These are phyloP conservation scores for Neofusicoccum kwambonambiense DNA, from an alignment of 2,329 filamentous ascomycete genomes.

Conservation along the genomic window DNA sequence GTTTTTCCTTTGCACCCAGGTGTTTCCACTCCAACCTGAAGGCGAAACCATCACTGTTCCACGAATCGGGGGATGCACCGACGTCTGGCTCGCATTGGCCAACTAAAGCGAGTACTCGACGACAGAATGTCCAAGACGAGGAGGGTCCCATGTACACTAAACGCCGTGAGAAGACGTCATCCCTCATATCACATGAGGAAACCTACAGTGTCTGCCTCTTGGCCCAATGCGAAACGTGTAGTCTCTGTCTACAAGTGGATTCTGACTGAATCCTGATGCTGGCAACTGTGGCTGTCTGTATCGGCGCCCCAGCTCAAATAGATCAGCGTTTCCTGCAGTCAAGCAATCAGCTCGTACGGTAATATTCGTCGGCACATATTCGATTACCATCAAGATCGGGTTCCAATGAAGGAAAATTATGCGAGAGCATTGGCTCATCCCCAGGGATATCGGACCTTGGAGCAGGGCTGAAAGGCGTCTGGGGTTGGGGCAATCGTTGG, in stretches of 20 bases:
- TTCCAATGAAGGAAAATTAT: too few relatives aligned
- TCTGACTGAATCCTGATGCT: neutral
- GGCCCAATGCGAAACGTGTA: neutral
- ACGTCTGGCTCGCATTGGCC: neutral
- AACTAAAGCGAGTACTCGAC: neutral
- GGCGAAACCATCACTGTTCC: neutral
- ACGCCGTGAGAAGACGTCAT: too few relatives aligned
- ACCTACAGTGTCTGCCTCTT: neutral
- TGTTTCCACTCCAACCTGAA: neutral
- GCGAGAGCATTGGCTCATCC: too few relatives aligned
- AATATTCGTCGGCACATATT: too few relatives aligned
- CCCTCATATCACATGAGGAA: neutral
- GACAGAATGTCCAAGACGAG: neutral
- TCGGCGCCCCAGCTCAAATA: neutral
- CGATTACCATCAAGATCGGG: too few relatives aligned
- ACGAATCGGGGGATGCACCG: neutral
- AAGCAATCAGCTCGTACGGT: too few relatives aligned
- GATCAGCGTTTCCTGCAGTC: neutral
- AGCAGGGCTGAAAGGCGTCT: too few relatives aligned
- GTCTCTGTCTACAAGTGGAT: neutral
- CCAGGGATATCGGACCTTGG: too few relatives aligned
- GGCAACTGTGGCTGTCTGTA: neutral
- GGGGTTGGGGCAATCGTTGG: too few relatives aligned
- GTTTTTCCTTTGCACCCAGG: neutral
- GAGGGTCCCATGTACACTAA: neutral